phyloP scores from a whole-genome alignment of 2,329 filamentous ascomycete genomes.

The Fusarium tanahbumbuense region DNA sequence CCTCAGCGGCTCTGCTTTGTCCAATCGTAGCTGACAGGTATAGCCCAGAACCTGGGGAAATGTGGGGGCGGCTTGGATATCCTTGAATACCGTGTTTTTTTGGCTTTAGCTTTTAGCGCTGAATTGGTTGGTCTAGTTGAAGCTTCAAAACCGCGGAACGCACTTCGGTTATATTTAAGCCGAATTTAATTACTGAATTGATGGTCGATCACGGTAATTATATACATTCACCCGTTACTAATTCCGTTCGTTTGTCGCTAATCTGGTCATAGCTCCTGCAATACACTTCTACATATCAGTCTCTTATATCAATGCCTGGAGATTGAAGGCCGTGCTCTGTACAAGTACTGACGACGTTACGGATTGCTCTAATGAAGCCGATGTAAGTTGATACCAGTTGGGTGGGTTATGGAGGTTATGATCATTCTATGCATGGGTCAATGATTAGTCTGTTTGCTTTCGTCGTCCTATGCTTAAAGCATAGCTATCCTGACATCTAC shows the following conservation, averaged over 20 bases:
- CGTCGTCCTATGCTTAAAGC: background rate
- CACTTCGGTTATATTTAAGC: conserved; percentile 13
- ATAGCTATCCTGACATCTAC: background rate
- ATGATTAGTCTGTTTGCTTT: background rate
- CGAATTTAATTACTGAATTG: background rate
- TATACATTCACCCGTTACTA: too few relatives aligned
- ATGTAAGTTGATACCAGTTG: background rate
- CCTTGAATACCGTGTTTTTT: conserved; percentile 9
- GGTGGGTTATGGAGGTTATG: background rate
- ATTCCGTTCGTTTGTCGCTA: background rate
- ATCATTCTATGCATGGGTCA: background rate
- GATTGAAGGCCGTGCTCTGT: background rate
- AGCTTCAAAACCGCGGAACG: conserved; percentile 7
- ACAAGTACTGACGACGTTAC: background rate
- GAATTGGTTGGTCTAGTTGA: background rate
- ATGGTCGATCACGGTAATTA: background rate
- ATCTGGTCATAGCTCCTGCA: background rate
- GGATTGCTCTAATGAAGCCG: background rate
- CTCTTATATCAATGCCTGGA: background rate
- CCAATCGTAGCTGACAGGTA: conserved; percentile 28
- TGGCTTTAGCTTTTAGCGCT: background rate
- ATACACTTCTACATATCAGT: background rate
- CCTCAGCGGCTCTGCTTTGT: conserved; percentile 27
- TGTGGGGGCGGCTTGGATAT: conserved; percentile 36
- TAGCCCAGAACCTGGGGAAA: conserved; percentile 43